These are phyloP conservation scores for Fistulifera pelliculosa DNA, from an alignment of 108 stramenopile species.

Conservation along the genomic window DNA sequence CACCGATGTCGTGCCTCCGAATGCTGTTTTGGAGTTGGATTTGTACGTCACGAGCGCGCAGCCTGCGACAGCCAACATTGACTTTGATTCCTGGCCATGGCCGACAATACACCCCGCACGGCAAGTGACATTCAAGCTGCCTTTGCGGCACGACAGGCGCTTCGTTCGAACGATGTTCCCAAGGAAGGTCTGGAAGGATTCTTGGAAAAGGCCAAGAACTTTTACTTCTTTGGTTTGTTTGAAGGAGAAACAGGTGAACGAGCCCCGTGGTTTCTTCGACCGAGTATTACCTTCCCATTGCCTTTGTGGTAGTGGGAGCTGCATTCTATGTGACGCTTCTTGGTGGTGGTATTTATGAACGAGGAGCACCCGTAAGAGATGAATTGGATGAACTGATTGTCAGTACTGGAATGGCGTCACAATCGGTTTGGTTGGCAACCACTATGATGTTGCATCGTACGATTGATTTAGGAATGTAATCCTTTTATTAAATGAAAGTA, in stretches of 20 bases:
- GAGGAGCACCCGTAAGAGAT: slow-evolving; percentile 59
- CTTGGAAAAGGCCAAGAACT: slow-evolving; percentile 64
- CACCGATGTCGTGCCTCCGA: slow-evolving; percentile 52
- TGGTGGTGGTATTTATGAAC: slow-evolving; percentile 68
- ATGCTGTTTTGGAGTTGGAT: slow-evolving; percentile 53
- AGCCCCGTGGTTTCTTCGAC: slow-evolving; percentile 89
- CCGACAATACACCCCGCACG: slow-evolving; percentile 31
- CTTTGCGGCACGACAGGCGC: slow-evolving; percentile 46
- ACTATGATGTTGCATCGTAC: neutral
- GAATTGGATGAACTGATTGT: slow-evolving; percentile 77
- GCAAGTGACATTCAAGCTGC: slow-evolving; percentile 67
- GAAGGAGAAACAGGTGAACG: slow-evolving; percentile 87
- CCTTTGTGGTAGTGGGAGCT: slow-evolving; percentile 76
- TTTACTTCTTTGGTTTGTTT: slow-evolving; percentile 92
- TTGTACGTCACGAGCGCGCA: slow-evolving; percentile 50
- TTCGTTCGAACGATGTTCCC: slow-evolving; percentile 35
- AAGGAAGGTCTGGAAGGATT: slow-evolving; percentile 62
- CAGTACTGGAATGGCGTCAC: slow-evolving; percentile 3
- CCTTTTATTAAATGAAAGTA: too few relatives aligned
- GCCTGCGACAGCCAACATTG: slow-evolving; percentile 29
- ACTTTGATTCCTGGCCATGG: slow-evolving; percentile 28
- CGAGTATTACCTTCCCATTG: slow-evolving; percentile 87
- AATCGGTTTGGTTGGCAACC: neutral
- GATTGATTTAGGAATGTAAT: too few relatives aligned
- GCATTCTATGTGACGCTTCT: slow-evolving; percentile 69